Evolutionary conservation across 768 basidiomycete species (phyloP), one percentile per base, ranked within the genome.

Genomic region (Strobilomyces dryophilus): DNA sequence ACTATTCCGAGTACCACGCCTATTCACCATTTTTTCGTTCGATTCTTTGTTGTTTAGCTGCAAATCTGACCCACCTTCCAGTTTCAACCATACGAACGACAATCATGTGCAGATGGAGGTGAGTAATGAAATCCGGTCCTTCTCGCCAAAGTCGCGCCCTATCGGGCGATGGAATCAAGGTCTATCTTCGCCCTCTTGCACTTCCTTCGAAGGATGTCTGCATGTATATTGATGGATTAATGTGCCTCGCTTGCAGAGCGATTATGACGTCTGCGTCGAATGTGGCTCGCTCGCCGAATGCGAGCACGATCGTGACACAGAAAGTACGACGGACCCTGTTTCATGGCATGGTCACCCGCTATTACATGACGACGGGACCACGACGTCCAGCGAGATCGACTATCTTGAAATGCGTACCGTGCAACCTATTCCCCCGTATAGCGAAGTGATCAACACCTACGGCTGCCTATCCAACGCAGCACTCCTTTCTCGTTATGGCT

Each of bases 21-120:
- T 45, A 20, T 49, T 52, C 15, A 20, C 24, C 3, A 10, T 5
- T 43, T 27, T 47, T 46, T 47, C 27, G 4, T n/a, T 56, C 15
- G 45, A 20, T 37, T 26, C 36, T 21, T 20, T 24, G 45, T 18
- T 18, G 35, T 59, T 37, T n/a, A 35, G 29, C 15, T 54, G 41
- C 43, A 31, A 52, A 62, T 46, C 61, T 63, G 37, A 65, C 53
- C 17, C 42, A 26, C 32, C 36, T 52, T 55, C 53, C 48, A 90
- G 88, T 48, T 90, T 91, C 70, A 89, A 91, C 66, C 89, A 91
- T 58, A 63, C 74, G 3, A 74, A 81, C 43, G 80, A 83, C 41
- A 82, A 89, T 61, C 81, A 84, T 59, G 78, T 89, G 51, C 86
- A 89, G 63, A 73, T 90, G 50, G 81, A 90, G 81, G 88, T 89